These are phyloP conservation scores for Ammopiptanthus mongolicus DNA, from an alignment of 306 rosid genomes.

Conservation along the genomic window DNA sequence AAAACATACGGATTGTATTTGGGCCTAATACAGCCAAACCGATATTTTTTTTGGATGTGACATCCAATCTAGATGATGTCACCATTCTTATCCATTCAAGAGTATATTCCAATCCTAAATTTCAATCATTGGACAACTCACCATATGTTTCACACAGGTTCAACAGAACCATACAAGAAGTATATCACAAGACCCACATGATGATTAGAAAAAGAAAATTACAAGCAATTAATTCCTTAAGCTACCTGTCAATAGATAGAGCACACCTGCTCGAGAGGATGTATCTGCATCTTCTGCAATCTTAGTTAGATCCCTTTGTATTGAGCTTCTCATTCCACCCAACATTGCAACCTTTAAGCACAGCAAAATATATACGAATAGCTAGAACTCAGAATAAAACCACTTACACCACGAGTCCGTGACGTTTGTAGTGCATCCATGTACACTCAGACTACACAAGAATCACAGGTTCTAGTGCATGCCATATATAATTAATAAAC, in stretches of 20 bases:
- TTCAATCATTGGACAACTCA: too few relatives aligned
- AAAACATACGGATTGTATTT: background rate
- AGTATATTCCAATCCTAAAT: too few relatives aligned
- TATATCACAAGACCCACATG: background rate
- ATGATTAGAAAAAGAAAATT: background rate
- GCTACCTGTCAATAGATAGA: constrained; percentile 19
- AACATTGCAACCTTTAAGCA: constrained; percentile 24
- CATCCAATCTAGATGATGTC: background rate
- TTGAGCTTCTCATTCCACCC: constrained; percentile 12
- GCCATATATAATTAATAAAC: background rate
- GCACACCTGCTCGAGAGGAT: constrained; percentile 19
- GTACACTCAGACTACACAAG: too few relatives aligned
- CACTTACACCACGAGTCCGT: background rate
- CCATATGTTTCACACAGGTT: background rate
- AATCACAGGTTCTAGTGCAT: background rate
- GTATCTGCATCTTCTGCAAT: constrained; percentile 32
- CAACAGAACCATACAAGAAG: background rate
- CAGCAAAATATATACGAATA: background rate
- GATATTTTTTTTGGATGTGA: background rate
- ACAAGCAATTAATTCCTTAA: background rate
- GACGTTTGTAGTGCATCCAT: too few relatives aligned
- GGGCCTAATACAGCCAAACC: background rate
- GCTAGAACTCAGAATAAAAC: background rate
- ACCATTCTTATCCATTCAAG: background rate
- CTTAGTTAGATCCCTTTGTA: constrained; percentile 26